Evolutionary conservation across 345 rosid genomes (phyloP).

Genomic region (Populus deltoides): DNA sequence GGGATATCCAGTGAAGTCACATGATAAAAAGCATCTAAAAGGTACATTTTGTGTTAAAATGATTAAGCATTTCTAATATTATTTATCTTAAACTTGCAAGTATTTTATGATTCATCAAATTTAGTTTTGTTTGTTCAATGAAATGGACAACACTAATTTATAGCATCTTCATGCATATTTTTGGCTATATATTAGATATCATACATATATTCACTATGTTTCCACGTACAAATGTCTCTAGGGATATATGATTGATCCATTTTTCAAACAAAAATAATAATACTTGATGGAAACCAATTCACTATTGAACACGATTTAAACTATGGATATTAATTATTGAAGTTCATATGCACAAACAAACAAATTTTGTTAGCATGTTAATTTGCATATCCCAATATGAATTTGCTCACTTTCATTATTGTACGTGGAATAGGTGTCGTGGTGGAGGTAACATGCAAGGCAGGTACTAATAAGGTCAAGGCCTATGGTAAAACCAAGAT

Average conservation of each 20-base stretch:
- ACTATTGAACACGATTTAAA: background rate
- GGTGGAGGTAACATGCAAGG: conserved; percentile 34
- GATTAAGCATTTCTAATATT: background rate
- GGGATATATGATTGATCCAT: background rate
- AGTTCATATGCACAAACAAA: no score
- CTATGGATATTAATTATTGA: background rate
- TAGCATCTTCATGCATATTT: background rate
- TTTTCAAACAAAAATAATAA: background rate
- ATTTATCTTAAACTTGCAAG: background rate
- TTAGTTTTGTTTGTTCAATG: no score
- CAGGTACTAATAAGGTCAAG: conserved; percentile 13
- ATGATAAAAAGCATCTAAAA: conserved; percentile 32
- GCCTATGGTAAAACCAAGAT: conserved; percentile 33
- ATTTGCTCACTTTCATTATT: background rate
- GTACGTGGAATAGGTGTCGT: conserved; percentile 15
- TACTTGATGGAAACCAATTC: background rate
- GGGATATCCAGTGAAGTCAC: conserved; percentile 21
- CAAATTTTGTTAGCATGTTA: no score
- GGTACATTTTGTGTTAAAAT: conserved; percentile 11
- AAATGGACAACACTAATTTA: no score
- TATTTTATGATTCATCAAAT: no score
- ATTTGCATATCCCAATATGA: background rate
- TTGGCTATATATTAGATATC: background rate
- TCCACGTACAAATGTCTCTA: background rate
- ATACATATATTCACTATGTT: background rate